Conservation (phyloP, 441 rosid species). For the Pelargonium myrrhifolium region DNA sequence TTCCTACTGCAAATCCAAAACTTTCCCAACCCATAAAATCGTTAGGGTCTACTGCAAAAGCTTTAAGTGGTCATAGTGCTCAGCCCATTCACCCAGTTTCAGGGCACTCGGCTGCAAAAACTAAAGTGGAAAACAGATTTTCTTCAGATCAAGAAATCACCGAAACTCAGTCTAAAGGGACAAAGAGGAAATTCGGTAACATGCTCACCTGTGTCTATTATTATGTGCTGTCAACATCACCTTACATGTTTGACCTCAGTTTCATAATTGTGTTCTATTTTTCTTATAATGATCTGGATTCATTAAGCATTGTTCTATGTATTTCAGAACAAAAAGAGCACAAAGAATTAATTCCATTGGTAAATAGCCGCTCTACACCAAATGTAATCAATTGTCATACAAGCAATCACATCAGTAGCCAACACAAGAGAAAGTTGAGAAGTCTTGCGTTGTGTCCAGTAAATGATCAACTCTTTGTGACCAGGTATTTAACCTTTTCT, state of each 20-base stretch:
- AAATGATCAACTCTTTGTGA: conserved; percentile 73
- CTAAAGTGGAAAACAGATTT: conserved; percentile 32
- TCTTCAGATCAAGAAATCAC: conserved; percentile 29
- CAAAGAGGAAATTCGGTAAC: conserved; percentile 65
- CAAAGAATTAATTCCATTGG: conserved; percentile 60
- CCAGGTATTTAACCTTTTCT: conserved; percentile 44
- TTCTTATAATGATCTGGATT: conserved; percentile 13
- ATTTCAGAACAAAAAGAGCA: conserved; percentile 65
- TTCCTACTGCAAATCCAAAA: conserved; percentile 41
- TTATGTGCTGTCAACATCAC: conserved; percentile 6
- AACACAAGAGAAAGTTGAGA: conserved; percentile 92
- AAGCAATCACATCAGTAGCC: conserved; percentile 65
- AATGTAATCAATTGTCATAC: conserved; percentile 42
- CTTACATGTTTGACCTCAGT: neutral
- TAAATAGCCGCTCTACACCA: conserved; percentile 49
- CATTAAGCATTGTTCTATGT: conserved; percentile 12
- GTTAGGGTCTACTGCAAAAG: conserved; percentile 23
- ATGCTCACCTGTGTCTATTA: neutral
- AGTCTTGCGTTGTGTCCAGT: conserved; percentile 67
- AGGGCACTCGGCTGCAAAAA: conserved; percentile 25
- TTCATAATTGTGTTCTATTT: neutral
- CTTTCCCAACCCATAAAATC: conserved; percentile 24
- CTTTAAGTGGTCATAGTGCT: conserved; percentile 19
- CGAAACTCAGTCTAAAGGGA: conserved; percentile 39
- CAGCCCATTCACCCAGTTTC: conserved; percentile 26